phyloP scores from a whole-genome alignment of 306 rosid genomes.

The Sesbania bispinosa region DNA sequence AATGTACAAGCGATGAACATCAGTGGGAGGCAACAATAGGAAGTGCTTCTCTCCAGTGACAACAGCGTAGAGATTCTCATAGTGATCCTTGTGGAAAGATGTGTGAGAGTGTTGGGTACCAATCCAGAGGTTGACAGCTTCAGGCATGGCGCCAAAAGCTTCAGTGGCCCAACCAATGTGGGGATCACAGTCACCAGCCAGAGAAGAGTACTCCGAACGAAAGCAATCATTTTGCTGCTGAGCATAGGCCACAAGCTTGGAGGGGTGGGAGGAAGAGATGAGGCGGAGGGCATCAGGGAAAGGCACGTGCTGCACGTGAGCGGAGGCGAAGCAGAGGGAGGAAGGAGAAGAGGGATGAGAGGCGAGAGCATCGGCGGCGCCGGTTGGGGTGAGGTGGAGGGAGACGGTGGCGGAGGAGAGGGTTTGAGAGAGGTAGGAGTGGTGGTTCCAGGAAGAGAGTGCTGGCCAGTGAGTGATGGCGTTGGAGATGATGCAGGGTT shows the following conservation, averaged over 20 bases:
- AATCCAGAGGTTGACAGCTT: constrained; percentile 84
- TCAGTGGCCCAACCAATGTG: constrained; percentile 66
- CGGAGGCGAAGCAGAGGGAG: constrained; percentile 46
- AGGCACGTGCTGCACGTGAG: constrained; percentile 27
- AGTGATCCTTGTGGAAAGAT: constrained; percentile 78
- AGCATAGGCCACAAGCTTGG: constrained; percentile 51
- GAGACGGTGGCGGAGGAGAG: constrained; percentile 61
- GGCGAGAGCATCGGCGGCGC: constrained; percentile 62
- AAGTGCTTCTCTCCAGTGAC: constrained; percentile 71
- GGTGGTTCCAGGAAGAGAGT: constrained; percentile 52
- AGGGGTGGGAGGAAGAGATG: constrained; percentile 22
- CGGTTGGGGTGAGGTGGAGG: constrained; percentile 80
- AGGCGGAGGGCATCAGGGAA: constrained; percentile 39
- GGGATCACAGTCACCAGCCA: constrained; percentile 56
- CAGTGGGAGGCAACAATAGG: constrained; percentile 75
- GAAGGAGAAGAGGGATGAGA: constrained; percentile 17
- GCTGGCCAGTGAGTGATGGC: constrained; percentile 74
- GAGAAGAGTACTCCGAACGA: constrained; percentile 52
- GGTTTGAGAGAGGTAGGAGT: constrained; percentile 46
- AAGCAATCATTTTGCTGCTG: constrained; percentile 86
- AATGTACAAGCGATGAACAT: constrained; percentile 72
- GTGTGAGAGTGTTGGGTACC: constrained; percentile 58
- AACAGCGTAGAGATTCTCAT: constrained; percentile 84
- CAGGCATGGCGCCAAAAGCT: constrained; percentile 61
- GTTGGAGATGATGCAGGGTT: constrained; percentile 74